These are phyloP conservation scores for Vitellaria paradoxa DNA, from an alignment of 179 eudicot genomes.

Conservation along the genomic window DNA sequence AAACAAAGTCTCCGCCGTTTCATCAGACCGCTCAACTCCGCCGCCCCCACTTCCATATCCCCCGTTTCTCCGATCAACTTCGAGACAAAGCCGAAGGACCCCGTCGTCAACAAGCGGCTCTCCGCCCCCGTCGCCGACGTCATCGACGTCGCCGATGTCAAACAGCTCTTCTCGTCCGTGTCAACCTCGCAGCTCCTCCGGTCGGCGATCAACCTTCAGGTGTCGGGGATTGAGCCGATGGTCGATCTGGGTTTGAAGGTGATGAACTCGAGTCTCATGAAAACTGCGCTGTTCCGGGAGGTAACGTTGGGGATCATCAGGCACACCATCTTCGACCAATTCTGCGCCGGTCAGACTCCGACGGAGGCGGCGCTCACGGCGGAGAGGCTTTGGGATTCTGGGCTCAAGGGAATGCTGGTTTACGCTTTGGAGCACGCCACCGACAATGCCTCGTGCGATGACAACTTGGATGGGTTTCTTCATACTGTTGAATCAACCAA, in stretches of 20 bases:
- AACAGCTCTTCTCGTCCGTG: slow-evolving; percentile 28
- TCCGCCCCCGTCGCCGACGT: slow-evolving; percentile 3
- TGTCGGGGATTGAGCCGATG: slow-evolving; percentile 6
- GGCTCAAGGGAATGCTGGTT: slow-evolving; percentile 66
- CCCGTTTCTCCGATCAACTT: neutral
- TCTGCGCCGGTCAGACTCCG: slow-evolving; percentile 64
- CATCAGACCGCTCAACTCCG: slow-evolving; percentile 8
- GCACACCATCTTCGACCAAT: slow-evolving; percentile 67
- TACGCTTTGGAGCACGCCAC: slow-evolving; percentile 79
- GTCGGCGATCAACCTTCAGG: slow-evolving; percentile 23
- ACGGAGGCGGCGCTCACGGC: slow-evolving; percentile 49
- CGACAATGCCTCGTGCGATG: slow-evolving; percentile 64
- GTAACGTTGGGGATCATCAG: slow-evolving; percentile 30
- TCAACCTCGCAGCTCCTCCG: slow-evolving; percentile 9
- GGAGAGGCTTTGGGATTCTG: slow-evolving; percentile 39
- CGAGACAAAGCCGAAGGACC: no score
- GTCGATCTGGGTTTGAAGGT: slow-evolving; percentile 9
- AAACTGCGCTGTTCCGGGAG: slow-evolving; percentile 28
- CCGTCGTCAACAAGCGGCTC: neutral
- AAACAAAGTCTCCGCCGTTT: slow-evolving; percentile 12
- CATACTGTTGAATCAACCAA: slow-evolving; percentile 8
- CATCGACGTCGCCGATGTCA: neutral
- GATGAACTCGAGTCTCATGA: slow-evolving; percentile 31
- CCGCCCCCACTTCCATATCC: slow-evolving; percentile 9
- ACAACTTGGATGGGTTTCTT: slow-evolving; percentile 43